Conservation (phyloP, 306 rosid species). For the Prunus mongolica region DNA sequence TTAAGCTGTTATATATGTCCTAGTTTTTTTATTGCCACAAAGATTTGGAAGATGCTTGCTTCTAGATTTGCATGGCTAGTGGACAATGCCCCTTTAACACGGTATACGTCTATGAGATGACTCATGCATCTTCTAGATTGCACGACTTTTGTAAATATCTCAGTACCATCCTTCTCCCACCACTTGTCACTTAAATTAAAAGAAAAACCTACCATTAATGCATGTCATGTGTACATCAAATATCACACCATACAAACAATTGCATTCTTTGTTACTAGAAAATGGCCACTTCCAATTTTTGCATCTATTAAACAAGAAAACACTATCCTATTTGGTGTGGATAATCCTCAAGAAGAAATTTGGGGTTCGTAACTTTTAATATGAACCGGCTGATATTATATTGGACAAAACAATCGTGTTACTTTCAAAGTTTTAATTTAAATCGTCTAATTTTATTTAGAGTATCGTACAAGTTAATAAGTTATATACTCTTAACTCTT, state of each 20-base stretch:
- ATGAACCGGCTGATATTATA: neutral
- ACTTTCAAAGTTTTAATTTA: neutral
- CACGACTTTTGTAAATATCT: slow-evolving; percentile 9
- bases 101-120: neutral
- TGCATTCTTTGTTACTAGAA: neutral
- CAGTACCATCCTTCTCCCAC: neutral
- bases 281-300: neutral
- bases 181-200: slow-evolving; percentile 6
- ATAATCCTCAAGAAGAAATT: neutral
- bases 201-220: neutral
- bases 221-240: neutral
- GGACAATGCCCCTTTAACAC: neutral
- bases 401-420: neutral
- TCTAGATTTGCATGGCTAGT: slow-evolving; percentile 6
- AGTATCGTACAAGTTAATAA: neutral
- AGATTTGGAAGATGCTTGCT: neutral
- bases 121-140: slow-evolving; percentile 24
- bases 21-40: neutral
- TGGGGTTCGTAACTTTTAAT: neutral
- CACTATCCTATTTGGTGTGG: neutral
- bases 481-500: too few relatives aligned
- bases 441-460: neutral
- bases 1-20: neutral
- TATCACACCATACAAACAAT: neutral
- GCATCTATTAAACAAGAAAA: neutral